Conservation (phyloP, 2,329 filamentous ascomycete species). For the Parascedosporium putredinis region DNA sequence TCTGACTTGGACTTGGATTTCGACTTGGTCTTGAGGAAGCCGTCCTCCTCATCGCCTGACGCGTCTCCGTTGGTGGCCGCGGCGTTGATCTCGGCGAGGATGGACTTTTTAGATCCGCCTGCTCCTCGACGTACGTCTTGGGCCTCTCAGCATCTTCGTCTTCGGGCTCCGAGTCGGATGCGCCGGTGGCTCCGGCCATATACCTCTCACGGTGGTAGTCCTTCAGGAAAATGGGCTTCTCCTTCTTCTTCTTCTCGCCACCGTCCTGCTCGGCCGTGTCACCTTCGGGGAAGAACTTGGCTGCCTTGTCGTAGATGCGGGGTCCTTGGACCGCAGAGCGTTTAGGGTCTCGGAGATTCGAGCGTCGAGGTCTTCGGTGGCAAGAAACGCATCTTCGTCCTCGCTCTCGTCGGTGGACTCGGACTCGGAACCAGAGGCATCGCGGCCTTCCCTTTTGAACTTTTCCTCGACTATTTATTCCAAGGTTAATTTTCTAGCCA, state of each 20-base stretch:
- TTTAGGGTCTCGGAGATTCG: conserved; percentile 80
- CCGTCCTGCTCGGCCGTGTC: conserved; percentile 17
- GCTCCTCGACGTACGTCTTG: conserved; percentile 77
- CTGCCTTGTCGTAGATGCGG: conserved; percentile 82
- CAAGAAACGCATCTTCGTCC: conserved; percentile 81
- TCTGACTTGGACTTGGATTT: conserved; percentile 44
- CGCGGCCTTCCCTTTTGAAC: conserved; percentile 41
- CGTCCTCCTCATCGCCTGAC: conserved; percentile 37
- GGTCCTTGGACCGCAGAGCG: conserved; percentile 84
- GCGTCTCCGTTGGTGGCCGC: conserved; percentile 29
- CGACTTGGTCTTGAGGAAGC: conserved; percentile 51
- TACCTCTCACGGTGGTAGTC: conserved; percentile 91
- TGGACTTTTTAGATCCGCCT: conserved; percentile 65
- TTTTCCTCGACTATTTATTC: conserved; percentile 64
- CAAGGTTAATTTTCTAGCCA: not conserved
- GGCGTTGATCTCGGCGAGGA: conserved; percentile 73
- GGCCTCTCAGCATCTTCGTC: conserved; percentile 29
- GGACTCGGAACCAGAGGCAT: conserved; percentile 39
- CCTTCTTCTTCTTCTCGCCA: conserved; percentile 43
- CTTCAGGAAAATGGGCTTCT: conserved; percentile 74
- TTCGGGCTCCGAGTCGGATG: conserved; percentile 39
- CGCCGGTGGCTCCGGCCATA: conserved; percentile 58
- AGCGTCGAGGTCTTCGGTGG: conserved; percentile 72
- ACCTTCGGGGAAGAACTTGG: conserved; percentile 45
- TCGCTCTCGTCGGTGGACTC: conserved; percentile 72